Percentiles rank a stretch among this genome's conserved stretches.
Evolutionary conservation across 2,329 filamentous ascomycete species (phyloP).

Genomic region (Cladobotryum mycophilum): DNA sequence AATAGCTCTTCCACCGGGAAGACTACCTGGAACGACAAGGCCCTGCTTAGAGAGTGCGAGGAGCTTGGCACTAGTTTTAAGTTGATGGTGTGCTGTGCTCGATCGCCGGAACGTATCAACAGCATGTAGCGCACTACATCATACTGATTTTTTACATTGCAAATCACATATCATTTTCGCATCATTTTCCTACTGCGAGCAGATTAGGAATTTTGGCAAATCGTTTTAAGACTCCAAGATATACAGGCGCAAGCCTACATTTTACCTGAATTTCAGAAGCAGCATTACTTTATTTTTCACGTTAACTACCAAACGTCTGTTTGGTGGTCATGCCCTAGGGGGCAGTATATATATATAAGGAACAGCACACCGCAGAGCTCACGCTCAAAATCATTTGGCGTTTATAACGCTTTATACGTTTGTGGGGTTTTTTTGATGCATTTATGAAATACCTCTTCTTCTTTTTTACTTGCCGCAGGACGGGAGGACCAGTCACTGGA

Average conservation of each 20-base stretch:
- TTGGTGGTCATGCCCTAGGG: too few species aligned
- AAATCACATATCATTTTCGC: too few species aligned
- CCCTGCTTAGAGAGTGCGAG: slow-evolving; percentile 76
- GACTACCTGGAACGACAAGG: slow-evolving; percentile 73
- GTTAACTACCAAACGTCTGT: too few species aligned
- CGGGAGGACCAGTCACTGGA: slow-evolving; percentile 22
- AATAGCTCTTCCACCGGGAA: slow-evolving; percentile 39
- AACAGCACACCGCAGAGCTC: not conserved
- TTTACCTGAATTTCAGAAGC: too few species aligned
- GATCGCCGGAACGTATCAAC: slow-evolving; percentile 60
- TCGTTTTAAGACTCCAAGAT: too few species aligned
- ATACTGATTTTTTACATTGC: too few species aligned
- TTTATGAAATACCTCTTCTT: not conserved
- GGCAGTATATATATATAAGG: too few species aligned
- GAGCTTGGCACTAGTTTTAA: slow-evolving; percentile 81
- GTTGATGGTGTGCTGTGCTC: slow-evolving; percentile 84
- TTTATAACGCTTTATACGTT: not conserved
- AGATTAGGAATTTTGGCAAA: too few species aligned
- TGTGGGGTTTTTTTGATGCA: not conserved
- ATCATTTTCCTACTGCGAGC: too few species aligned
- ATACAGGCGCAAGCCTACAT: too few species aligned
- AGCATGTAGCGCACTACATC: slow-evolving; percentile 33
- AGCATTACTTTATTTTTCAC: not conserved
- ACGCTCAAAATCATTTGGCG: not conserved
- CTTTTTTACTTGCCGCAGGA: slow-evolving; percentile 17